These are phyloP conservation scores for Xylariales sp. DNA, from an alignment of 2,329 filamentous ascomycete species.

Conservation along the genomic window DNA sequence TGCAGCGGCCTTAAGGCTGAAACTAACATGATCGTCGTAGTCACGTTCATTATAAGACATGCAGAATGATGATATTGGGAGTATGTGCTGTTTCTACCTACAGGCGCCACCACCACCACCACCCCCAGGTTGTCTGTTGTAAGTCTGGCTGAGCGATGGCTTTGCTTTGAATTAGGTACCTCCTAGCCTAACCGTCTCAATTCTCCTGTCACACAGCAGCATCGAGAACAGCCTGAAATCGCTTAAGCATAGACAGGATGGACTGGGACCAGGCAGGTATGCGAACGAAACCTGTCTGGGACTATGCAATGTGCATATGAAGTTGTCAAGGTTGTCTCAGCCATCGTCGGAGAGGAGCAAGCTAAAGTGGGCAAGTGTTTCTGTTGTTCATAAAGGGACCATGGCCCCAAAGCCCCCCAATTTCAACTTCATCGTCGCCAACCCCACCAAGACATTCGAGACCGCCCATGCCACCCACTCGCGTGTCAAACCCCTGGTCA, in stretches of 20 bases:
- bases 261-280: background rate
- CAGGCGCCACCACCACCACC: background rate
- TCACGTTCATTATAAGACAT: background rate
- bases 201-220: background rate
- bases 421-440: background rate
- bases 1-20: background rate
- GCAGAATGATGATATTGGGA: background rate
- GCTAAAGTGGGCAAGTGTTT: background rate
- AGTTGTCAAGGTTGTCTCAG: background rate
- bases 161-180: background rate
- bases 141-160: background rate
- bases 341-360: background rate
- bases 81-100: background rate
- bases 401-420: too few species aligned
- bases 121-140: background rate
- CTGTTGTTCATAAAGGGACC: too few species aligned
- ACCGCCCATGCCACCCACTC: background rate
- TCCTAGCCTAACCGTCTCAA: background rate
- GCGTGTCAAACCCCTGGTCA: background rate
- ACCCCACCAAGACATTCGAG: constrained; percentile 1
- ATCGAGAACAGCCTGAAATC: background rate
- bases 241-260: background rate
- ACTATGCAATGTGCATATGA: background rate
- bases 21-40: background rate
- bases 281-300: background rate